Percentiles rank a stretch among this genome's conserved stretches.
Evolutionary conservation across 352 stramenopile genomes (phyloP).

Genomic region (Phytophthora hibernalis): DNA sequence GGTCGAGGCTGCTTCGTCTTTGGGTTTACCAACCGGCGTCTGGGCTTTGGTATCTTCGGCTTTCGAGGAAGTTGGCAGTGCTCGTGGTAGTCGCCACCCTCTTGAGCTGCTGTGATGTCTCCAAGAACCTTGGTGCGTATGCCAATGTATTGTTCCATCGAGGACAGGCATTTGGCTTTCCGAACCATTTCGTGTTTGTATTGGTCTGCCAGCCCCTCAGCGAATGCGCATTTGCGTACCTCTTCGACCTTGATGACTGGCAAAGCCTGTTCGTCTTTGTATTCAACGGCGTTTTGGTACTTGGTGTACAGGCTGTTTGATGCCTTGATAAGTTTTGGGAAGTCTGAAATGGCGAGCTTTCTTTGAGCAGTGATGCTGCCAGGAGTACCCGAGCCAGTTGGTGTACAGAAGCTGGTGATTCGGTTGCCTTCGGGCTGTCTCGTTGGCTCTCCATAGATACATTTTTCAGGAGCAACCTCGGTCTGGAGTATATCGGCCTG

Average conservation of each 20-base stretch:
- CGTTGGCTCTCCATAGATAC: conserved; percentile 1
- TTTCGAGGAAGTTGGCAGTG: conserved; percentile 52
- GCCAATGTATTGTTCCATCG: conserved; percentile 65
- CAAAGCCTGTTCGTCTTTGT: conserved; percentile 19
- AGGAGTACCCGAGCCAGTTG: background rate
- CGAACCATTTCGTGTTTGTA: conserved; percentile 72
- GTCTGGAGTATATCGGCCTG: conserved; percentile 24
- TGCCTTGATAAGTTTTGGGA: conserved; percentile 39
- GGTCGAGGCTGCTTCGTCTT: conserved; percentile 62
- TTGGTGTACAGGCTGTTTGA: conserved; percentile 46
- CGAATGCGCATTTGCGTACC: conserved; percentile 59
- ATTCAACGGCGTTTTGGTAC: conserved; percentile 37
- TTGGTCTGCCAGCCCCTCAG: conserved; percentile 50
- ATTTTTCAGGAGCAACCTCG: conserved; percentile 6
- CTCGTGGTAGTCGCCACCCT: conserved; percentile 29
- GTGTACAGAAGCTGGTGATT: background rate
- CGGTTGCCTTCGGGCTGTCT: conserved; percentile 4
- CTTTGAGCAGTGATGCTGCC: conserved; percentile 4
- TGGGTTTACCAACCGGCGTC: conserved; percentile 41
- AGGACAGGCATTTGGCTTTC: conserved; percentile 56
- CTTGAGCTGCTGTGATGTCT: conserved; percentile 40
- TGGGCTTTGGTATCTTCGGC: conserved; percentile 74
- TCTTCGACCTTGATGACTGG: conserved; percentile 56
- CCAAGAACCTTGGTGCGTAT: conserved; percentile 57
- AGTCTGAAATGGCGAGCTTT: conserved; percentile 49